Percentiles rank a stretch among this genome's conserved stretches.
Evolutionary conservation across 2,329 filamentous ascomycete species (phyloP).

Genomic region (Herpotrichia juniperi): DNA sequence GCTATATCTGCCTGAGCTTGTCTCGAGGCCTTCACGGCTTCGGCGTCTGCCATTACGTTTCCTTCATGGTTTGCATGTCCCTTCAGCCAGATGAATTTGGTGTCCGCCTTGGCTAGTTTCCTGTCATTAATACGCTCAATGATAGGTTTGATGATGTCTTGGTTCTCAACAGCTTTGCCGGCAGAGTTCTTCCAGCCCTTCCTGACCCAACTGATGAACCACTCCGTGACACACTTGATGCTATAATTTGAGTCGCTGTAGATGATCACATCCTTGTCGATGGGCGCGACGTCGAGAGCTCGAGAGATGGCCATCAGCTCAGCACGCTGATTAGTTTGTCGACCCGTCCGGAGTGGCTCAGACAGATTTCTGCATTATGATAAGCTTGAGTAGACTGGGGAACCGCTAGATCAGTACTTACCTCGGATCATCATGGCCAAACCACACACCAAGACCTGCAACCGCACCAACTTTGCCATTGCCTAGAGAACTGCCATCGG

Average conservation of each 20-base stretch:
- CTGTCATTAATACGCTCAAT: constrained; percentile 74
- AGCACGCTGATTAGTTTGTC: constrained; percentile 95
- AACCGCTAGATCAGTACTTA: constrained; percentile 39
- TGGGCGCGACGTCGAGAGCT: constrained; percentile 76
- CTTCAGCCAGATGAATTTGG: constrained; percentile 81
- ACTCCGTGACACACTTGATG: constrained; percentile 86
- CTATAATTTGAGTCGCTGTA: constrained; percentile 89
- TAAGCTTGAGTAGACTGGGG: constrained; percentile 16
- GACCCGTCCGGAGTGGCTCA: constrained; percentile 73
- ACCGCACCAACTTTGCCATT: constrained; percentile 63
- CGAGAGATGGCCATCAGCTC: constrained; percentile 88
- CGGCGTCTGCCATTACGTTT: constrained; percentile 78
- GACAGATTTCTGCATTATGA: constrained; percentile 66
- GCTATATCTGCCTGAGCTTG: background rate
- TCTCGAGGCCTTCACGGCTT: constrained; percentile 72
- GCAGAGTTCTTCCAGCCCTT: constrained; percentile 75
- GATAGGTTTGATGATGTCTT: constrained; percentile 79
- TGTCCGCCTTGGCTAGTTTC: constrained; percentile 58
- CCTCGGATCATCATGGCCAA: constrained; percentile 64
- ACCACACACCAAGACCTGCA: constrained; percentile 69
- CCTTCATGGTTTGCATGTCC: constrained; percentile 76
- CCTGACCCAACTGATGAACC: constrained; percentile 76
- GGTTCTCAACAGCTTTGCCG: constrained; percentile 80
- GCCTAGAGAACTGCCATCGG: constrained; percentile 65
- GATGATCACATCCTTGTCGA: constrained; percentile 73